Evolutionary conservation across 176 grass and related monocot genomes (phyloP).

Genomic region (Ananas comosus): DNA sequence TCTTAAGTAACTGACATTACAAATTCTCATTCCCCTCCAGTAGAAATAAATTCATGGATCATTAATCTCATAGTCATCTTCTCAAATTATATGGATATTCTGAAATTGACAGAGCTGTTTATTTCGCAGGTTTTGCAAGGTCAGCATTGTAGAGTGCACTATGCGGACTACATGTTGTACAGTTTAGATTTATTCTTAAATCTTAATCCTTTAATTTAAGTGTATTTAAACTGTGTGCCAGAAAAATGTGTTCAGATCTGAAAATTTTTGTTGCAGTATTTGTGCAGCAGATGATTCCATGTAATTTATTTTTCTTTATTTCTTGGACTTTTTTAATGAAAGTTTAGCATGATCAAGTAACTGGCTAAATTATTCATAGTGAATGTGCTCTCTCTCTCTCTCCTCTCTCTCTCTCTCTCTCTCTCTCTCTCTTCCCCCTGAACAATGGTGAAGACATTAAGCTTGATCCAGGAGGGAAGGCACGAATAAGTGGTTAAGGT

Average conservation of each 20-base stretch:
- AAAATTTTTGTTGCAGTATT: no score
- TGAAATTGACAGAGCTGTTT: slow-evolving; percentile 6
- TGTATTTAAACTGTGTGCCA: neutral
- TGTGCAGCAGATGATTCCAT: no score
- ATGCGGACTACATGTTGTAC: neutral
- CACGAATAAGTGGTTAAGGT: no score
- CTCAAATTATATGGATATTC: neutral
- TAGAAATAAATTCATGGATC: neutral
- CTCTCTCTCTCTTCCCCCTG: no score
- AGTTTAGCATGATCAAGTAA: no score
- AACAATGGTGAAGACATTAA: no score
- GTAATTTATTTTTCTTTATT: no score
- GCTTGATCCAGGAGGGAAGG: no score
- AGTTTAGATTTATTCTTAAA: neutral
- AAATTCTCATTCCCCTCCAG: neutral
- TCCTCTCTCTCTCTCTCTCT: no score
- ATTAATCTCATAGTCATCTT: neutral
- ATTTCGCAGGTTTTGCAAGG: slow-evolving; percentile 28
- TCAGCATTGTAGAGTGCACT: slow-evolving; percentile 36
- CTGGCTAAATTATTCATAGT: no score
- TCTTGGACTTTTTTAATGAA: no score
- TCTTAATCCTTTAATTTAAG: neutral
- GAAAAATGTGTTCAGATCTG: neutral
- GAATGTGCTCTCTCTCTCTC: no score
- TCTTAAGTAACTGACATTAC: neutral